Evolutionary conservation across 306 rosid genomes (phyloP), one percentile per base, ranked within the genome.

Genomic region (Prosopis cineraria): DNA sequence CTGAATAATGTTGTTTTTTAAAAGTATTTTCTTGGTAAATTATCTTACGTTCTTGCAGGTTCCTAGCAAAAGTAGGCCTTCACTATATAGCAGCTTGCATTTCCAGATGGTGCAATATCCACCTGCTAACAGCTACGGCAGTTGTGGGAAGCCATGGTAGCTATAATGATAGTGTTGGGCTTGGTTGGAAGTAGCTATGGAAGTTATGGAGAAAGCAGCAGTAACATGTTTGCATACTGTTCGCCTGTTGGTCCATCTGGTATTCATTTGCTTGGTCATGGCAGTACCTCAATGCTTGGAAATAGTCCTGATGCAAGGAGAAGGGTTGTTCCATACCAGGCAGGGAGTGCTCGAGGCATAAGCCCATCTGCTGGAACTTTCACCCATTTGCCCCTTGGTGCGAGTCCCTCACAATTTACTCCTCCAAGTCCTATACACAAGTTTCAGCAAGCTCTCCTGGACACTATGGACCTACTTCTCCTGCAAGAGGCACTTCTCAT

Each of bases 131-230:
- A 95, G 99, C 83, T 95, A 84, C 77, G 97, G 99, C 36, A 95
- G 98, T n/a, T 56, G 81, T 92, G 41, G 99, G 99, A 87, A 96
- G 99, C 82, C 90, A 91, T 80, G 99, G 99, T 76, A 95, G 98
- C 92, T 95, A 91, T 74, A 95, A 84, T 82, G 99, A 93, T 17
- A 81, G 87, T 69, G 77, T 83, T 64, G 98, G 98, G 76, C 89
- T n/a, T n/a, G n/a, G n/a, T 78, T 74, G 99, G 97, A 76, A 96
- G 97, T 86, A 96, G 99, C 88, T 93, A 88, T 53, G 99, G 98
- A 83, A 96, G 99, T 81, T 96, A 91, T 75, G 98, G 99, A 69
- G 99, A 96, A 80, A 85, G 86, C 72, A n/a, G n/a, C n/a, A 84
- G 84, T 65, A 91, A 87, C 79, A 84, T 90, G 91, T 90, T 87